Base-by-base conservation (phyloP, 805 yeast genomes). In the Saccharomycopsis malanga region DNA sequence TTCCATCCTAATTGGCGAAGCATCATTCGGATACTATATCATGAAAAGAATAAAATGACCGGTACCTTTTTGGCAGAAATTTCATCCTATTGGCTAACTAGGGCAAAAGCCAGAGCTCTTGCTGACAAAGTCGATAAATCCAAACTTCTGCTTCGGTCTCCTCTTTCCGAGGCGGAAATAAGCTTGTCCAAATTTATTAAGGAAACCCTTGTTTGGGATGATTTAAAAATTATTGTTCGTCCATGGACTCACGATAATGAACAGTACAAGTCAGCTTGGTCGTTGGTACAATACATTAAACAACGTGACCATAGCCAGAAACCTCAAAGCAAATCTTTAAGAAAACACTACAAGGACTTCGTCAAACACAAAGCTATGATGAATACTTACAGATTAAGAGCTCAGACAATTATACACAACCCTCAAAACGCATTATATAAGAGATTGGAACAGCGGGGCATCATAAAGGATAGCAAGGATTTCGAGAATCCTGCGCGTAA, bases 41-140 rank as follows among this genome's bases (percentile, higher is more conserved):
- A 46, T 23, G 51, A 52, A 23, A 46, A 50, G 42, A 21, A 29
- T 6, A 27, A 23, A 4, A 14, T 32, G 2, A 49, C 52, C 25
- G 44, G 50, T 3, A 37, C 48, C 7, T 45, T 39, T 1, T 49
- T 52, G 22, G 9, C 20, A 4, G 42, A 46, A 17, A 34, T n/a
- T 22, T 32, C 42, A 2, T 34, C 46, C 17, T 52, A 52, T 41
- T 54, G 55, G 56, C 35, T 57, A n/a, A 36, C 49, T 5, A 38
- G 57, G 29, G 54, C 57, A 10, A 54, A 61, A 46, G 61, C 69
- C 53, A 55, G 64, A 42, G 62, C 64, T 2, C 53, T 67, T 46
- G 54, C 65, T 30, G 63, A 51, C 58, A 56, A 35, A 22, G 51
- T 46, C n/a, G 57, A 36, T 27, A n/a, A 29, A 5, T 21, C 38